These are phyloP conservation scores for Fusarium anthophilum DNA, from an alignment of 2,329 filamentous ascomycete genomes.

Conservation along the genomic window DNA sequence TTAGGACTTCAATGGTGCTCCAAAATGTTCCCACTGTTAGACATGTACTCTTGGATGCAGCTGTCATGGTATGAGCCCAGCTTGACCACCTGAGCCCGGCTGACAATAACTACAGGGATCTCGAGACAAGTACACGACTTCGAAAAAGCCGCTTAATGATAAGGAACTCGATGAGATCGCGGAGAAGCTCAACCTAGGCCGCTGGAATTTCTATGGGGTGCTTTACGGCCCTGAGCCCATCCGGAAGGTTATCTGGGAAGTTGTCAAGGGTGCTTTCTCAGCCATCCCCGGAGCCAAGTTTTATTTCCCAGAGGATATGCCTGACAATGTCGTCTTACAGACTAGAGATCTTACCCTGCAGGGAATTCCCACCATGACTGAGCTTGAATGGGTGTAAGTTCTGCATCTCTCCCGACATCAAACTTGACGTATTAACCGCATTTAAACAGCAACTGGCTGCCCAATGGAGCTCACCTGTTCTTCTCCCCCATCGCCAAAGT, in stretches of 20 bases:
- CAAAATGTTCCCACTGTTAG: constrained; percentile 36
- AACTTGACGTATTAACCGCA: fast-evolving
- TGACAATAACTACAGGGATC: background rate
- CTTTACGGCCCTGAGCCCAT: constrained; percentile 33
- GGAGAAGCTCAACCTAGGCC: constrained; percentile 27
- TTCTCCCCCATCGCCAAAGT: constrained; percentile 38
- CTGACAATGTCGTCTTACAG: constrained; percentile 25
- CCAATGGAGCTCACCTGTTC: constrained; percentile 36
- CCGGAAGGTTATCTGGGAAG: constrained; percentile 26
- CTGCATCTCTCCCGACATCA: fast-evolving
- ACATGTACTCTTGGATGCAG: constrained; percentile 32
- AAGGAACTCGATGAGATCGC: constrained; percentile 26
- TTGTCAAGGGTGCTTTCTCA: constrained; percentile 25
- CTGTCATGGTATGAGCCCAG: constrained; percentile 14
- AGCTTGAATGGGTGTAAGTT: constrained; percentile 38
- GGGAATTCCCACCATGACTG: constrained; percentile 26
- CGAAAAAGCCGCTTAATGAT: constrained; percentile 12
- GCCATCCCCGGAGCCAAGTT: constrained; percentile 34
- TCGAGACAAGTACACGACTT: constrained; percentile 13
- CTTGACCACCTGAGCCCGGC: background rate
- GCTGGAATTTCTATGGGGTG: constrained; percentile 39
- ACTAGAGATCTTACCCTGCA: constrained; percentile 27
- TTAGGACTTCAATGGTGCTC: constrained; percentile 32
- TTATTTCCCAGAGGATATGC: constrained; percentile 34
- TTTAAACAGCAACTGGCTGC: constrained; percentile 15